Conservation (phyloP, 225 moss, liverwort and hornwort genomes). For the Marchantia polymorpha region DNA sequence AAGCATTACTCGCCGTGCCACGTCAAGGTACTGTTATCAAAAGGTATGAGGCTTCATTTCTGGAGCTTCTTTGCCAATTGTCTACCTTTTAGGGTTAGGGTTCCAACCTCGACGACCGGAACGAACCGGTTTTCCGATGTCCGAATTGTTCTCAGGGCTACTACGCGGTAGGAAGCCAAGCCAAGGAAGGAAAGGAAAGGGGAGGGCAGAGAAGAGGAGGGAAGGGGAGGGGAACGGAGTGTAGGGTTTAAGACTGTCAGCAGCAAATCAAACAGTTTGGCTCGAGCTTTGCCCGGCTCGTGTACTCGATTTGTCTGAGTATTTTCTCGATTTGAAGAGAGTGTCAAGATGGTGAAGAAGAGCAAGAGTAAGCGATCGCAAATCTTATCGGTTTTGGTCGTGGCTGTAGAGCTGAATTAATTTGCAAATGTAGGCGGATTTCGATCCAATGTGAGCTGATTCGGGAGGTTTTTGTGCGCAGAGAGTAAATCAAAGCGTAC, state of each 20-base stretch:
- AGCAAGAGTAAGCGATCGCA: constrained; percentile 64
- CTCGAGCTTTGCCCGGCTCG: not conserved
- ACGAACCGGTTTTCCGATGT: too few species aligned
- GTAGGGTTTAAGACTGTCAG: not conserved
- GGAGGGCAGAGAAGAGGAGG: not conserved
- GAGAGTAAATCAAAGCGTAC: constrained; percentile 92
- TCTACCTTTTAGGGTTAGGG: too few species aligned
- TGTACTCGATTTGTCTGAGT: not conserved
- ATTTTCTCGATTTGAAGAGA: not conserved
- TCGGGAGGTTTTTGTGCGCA: constrained; percentile 27
- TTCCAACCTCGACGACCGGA: too few species aligned
- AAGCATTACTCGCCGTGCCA: too few species aligned
- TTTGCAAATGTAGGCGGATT: not conserved
- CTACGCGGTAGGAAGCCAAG: too few species aligned
- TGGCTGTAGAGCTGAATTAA: too few species aligned
- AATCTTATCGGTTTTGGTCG: not conserved
- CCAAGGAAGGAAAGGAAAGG: not conserved
- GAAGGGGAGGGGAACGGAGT: not conserved
- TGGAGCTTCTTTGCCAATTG: too few species aligned
- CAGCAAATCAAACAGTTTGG: not conserved
- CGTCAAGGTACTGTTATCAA: too few species aligned
- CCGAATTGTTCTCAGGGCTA: too few species aligned
- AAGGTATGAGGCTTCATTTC: too few species aligned
- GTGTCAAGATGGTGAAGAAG: constrained; percentile 71
- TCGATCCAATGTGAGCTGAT: not conserved